A percentile compares a stretch with the other conserved stretches of the same genome.
These are phyloP conservation scores for Penicillium samsonianum DNA, from an alignment of 495 filamentous ascomycete species.

Conservation along the genomic window DNA sequence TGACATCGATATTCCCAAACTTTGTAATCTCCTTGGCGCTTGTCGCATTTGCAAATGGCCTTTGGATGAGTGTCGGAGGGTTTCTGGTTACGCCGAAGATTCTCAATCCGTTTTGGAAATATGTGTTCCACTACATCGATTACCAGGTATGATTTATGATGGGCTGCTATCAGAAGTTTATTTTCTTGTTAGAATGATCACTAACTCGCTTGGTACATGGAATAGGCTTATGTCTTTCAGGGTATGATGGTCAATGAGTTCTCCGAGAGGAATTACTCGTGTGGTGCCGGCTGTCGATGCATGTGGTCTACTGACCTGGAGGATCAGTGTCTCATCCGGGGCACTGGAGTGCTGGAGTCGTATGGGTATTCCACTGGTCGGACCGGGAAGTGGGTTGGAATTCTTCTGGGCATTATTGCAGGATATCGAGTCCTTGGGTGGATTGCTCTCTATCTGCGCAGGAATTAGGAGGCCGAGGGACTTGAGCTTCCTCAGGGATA, in stretches of 20 bases:
- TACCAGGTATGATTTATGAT: slow-evolving; percentile 59
- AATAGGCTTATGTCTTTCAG: slow-evolving; percentile 72
- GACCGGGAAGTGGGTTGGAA: slow-evolving; percentile 71
- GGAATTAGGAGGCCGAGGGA: slow-evolving; percentile 15
- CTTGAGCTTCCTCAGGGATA: background rate
- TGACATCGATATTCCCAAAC: slow-evolving; percentile 69
- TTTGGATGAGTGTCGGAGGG: slow-evolving; percentile 83
- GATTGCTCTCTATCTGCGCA: slow-evolving; percentile 41
- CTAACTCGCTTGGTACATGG: background rate
- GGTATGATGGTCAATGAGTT: slow-evolving; percentile 94
- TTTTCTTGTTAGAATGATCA: slow-evolving; percentile 1
- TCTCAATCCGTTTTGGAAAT: slow-evolving; percentile 80
- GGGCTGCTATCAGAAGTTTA: background rate
- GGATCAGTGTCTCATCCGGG: slow-evolving; percentile 65
- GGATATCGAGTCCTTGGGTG: slow-evolving; percentile 70
- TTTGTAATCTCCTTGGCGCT: slow-evolving; percentile 77
- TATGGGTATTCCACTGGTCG: slow-evolving; percentile 67
- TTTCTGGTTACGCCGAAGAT: slow-evolving; percentile 72
- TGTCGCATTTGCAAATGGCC: slow-evolving; percentile 77
- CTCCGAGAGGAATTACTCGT: slow-evolving; percentile 58
- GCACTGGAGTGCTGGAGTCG: slow-evolving; percentile 62
- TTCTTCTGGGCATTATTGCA: slow-evolving; percentile 69
- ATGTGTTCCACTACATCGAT: slow-evolving; percentile 82
- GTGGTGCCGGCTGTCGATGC: slow-evolving; percentile 60
- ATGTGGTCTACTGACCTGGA: slow-evolving; percentile 67